Evolutionary conservation across 306 rosid species (phyloP), one percentile per base, ranked within the genome.

Genomic region (Clitoria ternatea): DNA sequence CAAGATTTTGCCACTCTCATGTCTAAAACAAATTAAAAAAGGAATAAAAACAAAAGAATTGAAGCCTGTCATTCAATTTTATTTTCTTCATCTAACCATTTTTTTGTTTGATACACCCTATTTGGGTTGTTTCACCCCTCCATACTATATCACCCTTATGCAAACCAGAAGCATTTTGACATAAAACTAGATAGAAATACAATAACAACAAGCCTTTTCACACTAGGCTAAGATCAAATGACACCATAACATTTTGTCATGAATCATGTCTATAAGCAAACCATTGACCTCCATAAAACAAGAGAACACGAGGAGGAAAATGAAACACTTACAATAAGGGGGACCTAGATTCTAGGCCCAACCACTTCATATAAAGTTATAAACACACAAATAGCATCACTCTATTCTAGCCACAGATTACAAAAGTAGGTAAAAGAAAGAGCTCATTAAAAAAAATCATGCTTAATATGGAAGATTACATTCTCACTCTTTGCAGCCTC

Each of bases 401-500:
- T 29, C 45, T 29, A 29, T 52, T 69, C 56, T 7, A 42, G 15
- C 56, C 45, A 56, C 27, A 18, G 44, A 43, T 18, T 5, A 4
- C 45, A 43, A 72, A 54, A 59, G 26, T 32, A 71, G 7, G 26
- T 35, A 70, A 27, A 1, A 70, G 23, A 18, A 57, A 40, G 24
- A 29, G 26, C 45, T 29, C 7, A 20, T 11, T 43, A 71, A 12
- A 1, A 1, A 42, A 70, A 70, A 3, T 11, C n/a, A 40, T 3
- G 43, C 35, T 43, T 12, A n/a, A 36, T 8, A 42, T 1, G 48
- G 66, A 17, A 24, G 43, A 71, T 30, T 71, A 57, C 76, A 48
- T 71, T 59, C 48, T 57, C 65, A 30, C 15, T 18, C 6, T 72
- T 72, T 9, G 33, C 54, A 47, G 35, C 49, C 56, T 18, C 60